Conservation (phyloP, 495 filamentous ascomycete genomes). For the Paragyromitra xinjiangensis region DNA sequence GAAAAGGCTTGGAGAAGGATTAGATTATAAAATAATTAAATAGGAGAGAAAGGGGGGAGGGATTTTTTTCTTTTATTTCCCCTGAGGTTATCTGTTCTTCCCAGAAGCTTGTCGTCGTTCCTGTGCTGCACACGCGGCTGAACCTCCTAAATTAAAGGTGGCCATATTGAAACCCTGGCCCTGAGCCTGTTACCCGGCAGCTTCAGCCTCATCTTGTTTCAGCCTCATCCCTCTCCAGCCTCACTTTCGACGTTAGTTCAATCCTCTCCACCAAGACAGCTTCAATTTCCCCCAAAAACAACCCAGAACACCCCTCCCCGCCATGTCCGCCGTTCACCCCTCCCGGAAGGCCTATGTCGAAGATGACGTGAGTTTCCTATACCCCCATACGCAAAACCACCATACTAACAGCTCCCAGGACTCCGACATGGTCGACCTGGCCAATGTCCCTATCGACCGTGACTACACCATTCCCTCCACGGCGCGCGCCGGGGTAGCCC, state of each 20-base stretch:
- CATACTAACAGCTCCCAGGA: slow-evolving; percentile 58
- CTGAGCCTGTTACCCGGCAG: slow-evolving; percentile 29
- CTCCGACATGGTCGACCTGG: slow-evolving; percentile 76
- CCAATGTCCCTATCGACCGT: slow-evolving; percentile 82
- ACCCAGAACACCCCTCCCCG: background rate
- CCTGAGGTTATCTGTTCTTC: slow-evolving; percentile 26
- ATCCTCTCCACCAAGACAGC: slow-evolving; percentile 5
- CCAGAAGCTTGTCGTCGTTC: background rate
- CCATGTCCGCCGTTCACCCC: slow-evolving; percentile 72
- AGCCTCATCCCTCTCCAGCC: slow-evolving; percentile 9
- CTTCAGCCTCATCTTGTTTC: slow-evolving; percentile 25
- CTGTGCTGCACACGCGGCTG: slow-evolving; percentile 29
- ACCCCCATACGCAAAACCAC: slow-evolving; percentile 19
- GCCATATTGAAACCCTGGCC: slow-evolving; percentile 36
- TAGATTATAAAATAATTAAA: slow-evolving; percentile 43
- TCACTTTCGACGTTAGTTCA: slow-evolving; percentile 7
- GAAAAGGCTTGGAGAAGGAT: slow-evolving; percentile 19
- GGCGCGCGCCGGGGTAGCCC: slow-evolving; percentile 74
- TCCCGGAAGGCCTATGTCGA: slow-evolving; percentile 95
- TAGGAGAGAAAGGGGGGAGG: slow-evolving; percentile 4
- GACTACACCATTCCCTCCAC: slow-evolving; percentile 82
- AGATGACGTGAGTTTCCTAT: slow-evolving; percentile 72
- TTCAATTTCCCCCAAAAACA: slow-evolving; percentile 2
- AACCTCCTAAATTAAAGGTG: slow-evolving; percentile 37
- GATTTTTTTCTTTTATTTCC: slow-evolving; percentile 13